Evolutionary conservation across 2,329 filamentous ascomycete species (phyloP), one percentile per base, ranked within the genome.

Genomic region (Ambrosiella cleistominuta): DNA sequence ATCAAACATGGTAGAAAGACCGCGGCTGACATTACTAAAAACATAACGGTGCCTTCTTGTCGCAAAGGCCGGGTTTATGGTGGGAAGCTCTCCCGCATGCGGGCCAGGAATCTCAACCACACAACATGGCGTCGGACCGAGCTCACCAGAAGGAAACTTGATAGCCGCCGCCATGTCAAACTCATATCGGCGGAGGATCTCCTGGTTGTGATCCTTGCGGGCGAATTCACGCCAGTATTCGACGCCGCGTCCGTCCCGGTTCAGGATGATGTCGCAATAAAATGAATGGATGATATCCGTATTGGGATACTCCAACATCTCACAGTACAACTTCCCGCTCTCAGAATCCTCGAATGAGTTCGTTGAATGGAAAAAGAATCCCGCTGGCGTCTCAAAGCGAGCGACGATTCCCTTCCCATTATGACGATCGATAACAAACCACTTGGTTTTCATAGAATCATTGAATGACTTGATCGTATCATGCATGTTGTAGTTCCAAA

Each of bases 341-440:
- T 64, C 59, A 9, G 65, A 59, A 62, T 86, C 77, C 64, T 91
- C 85, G 66, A 82, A 93, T 0, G 86, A 79, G 63, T 94, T 94
- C 66, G 88, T 73, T 0, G 79, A 80, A 69, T 95, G 88, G 68
- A 94, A 94, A 68, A 81, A 83, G 72, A 90, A 94, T 52, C 82
- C 82, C 0, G 85, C 77, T 0, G 79, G 75, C 13, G 79, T 83
- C 15, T 82, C 76, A 64, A 85, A 90, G 1, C 75, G 78, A 7
- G 80, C 83, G 0, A 93, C 75, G 0, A 93, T 70, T 0, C 87
- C 86, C 53, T 74, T 74, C 3, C 74, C 76, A 1, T 73, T 69
- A 2, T 66, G 73, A 1, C 87, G 79, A 66, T 93, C 86, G 15
- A 94, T 69, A 0, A 94, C 78, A 62, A 86, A 80, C 88, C 88